Base-by-base conservation (phyloP, 2,329 filamentous ascomycete species). In the Beauveria bassiana region DNA sequence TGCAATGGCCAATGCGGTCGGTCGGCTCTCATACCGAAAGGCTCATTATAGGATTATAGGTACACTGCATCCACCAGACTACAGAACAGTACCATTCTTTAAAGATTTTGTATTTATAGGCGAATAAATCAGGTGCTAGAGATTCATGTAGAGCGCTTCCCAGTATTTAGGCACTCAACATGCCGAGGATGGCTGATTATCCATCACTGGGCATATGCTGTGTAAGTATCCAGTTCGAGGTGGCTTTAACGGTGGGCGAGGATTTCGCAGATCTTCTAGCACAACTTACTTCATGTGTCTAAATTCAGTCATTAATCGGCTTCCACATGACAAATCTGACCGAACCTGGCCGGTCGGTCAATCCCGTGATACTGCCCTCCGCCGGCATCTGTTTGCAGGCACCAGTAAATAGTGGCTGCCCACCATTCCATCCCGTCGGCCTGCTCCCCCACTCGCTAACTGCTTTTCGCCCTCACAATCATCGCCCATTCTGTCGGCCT, bases 391-490 rank as follows among this genome's bases (percentile, higher is more conserved):
- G 34, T n/a, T 55, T 24, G 24, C 52, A 28, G 24, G 51, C 22
- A 22, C 38, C 18, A 9, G 31, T 6, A 42, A 14, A n/a, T 14
- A 24, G 4, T 26, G 38, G 53, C 45, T 49, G 54, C 42, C 42
- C 54, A 57, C 54, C 43, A 49, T 42, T 24, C 10, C 51, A 31
- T 50, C 47, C 40, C 52, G 5, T 26, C 18, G 46, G 10, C 28
- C 16, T 34, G 26, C 26, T 12, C 40, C 45, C 45, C 59, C 49
- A 53, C 58, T 26, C 40, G 28, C 43, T 46, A 34, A 53, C 59
- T 49, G 49, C 42, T 61, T 47, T 56, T 45, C 26, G 47, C 38
- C 40, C 47, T 59, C 47, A 59, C 57, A 50, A 50, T 46, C 47
- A 59, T 38, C 38, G 43, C 38, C 28, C 47, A 43, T 38, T 31